Percentiles rank a stretch among this genome's conserved stretches.
Conservation (phyloP, 2,329 filamentous ascomycete species). For the Chaetomium olivaceum region DNA sequence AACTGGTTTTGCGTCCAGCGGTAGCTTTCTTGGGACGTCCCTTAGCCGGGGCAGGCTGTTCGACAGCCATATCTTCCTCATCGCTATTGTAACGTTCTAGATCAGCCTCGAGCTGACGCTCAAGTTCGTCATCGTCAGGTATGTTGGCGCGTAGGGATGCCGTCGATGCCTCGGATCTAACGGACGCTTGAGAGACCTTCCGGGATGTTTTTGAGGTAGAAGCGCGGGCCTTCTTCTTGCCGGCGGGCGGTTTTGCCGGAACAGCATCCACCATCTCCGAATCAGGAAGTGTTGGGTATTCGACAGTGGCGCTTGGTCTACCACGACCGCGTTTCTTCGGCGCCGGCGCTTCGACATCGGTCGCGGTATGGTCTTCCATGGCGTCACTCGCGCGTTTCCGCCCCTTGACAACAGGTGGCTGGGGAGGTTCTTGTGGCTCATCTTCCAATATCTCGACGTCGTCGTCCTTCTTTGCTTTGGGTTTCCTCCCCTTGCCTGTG, state of each 20-base stretch:
- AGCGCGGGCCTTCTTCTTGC: conserved; percentile 48
- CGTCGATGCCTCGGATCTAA: conserved; percentile 48
- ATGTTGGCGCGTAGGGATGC: conserved; percentile 44
- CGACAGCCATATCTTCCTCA: conserved; percentile 50
- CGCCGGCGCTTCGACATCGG: conserved; percentile 50
- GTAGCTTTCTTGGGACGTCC: conserved; percentile 36
- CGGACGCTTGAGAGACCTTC: conserved; percentile 51
- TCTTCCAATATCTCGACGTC: conserved; percentile 49
- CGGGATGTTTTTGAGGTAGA: conserved; percentile 46
- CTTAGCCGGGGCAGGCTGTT: conserved; percentile 40
- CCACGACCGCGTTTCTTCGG: conserved; percentile 59
- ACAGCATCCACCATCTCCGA: conserved; percentile 44
- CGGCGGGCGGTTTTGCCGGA: conserved; percentile 37
- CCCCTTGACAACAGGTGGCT: conserved; percentile 50
- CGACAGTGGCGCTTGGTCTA: conserved; percentile 50
- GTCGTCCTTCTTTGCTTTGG: conserved; percentile 56
- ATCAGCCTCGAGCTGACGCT: conserved; percentile 65
- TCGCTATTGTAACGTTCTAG: conserved; percentile 59
- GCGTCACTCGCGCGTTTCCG: conserved; percentile 66
- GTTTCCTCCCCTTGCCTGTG: conserved; percentile 48
- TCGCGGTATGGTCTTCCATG: conserved; percentile 51
- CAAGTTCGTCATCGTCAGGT: conserved; percentile 64
- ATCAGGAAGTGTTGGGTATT: conserved; percentile 46
- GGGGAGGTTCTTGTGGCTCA: conserved; percentile 38
- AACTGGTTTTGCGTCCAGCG: conserved; percentile 33